Evolutionary conservation across 257 asterid species (phyloP).

Genomic region (Gentiana straminea): DNA sequence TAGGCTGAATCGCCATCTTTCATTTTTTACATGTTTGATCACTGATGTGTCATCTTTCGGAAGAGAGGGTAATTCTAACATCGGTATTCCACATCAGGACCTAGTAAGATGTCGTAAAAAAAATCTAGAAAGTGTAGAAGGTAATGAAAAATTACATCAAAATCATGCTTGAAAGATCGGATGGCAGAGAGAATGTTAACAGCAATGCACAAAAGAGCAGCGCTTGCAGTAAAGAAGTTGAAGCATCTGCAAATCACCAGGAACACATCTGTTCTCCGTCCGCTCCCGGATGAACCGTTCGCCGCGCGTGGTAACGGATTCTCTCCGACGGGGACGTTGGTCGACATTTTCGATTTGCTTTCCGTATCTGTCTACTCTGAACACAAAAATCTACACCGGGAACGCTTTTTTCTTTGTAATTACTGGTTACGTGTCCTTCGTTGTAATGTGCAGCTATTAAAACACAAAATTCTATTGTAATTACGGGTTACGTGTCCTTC

Average conservation of each 20-base stretch:
- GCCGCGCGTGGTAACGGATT: conserved; percentile 6
- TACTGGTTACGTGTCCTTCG: no score
- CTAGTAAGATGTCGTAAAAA: background rate
- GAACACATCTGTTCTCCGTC: conserved; percentile 43
- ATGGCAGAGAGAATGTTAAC: conserved; percentile 82
- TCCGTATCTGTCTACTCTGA: background rate
- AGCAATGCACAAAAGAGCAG: conserved; percentile 72
- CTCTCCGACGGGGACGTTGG: conserved; percentile 12
- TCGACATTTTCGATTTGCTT: conserved; percentile 15
- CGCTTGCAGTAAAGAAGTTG: conserved; percentile 57
- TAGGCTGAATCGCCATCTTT: no score
- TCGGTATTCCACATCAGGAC: no score
- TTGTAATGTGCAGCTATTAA: no score
- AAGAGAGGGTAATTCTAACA: no score
- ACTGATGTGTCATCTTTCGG: no score
- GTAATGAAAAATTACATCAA: conserved; percentile 40
- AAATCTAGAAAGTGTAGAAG: background rate
- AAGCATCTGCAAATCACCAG: conserved; percentile 56
- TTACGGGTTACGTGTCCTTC: no score
- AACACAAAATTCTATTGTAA: no score
- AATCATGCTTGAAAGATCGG: conserved; percentile 61
- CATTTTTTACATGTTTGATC: no score
- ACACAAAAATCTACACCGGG: no score
- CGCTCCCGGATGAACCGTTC: conserved; percentile 16
- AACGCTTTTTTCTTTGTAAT: no score